phyloP scores from a whole-genome alignment of 1,284 basidiomycete genomes.

The Vanrija sp. region DNA sequence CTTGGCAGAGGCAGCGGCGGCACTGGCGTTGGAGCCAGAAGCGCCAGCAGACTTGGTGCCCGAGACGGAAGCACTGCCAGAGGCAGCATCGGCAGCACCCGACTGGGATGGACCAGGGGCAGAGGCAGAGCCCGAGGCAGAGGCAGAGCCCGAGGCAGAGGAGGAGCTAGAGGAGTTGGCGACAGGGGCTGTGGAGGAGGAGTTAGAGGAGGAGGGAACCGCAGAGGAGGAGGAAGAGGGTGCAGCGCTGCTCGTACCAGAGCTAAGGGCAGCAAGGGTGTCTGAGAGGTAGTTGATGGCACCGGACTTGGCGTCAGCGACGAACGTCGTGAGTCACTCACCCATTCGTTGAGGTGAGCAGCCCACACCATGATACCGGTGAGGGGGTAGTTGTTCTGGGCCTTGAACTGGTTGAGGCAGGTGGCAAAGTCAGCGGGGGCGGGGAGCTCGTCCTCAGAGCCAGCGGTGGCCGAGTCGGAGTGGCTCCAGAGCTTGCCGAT shows the following conservation, averaged over 20 bases:
- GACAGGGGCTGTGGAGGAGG: neutral
- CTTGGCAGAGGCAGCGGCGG: neutral
- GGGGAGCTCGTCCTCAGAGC: conserved; percentile 8
- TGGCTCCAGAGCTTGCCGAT: conserved; percentile 16
- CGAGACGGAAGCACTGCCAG: neutral
- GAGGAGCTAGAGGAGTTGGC: neutral
- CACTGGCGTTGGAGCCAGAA: neutral
- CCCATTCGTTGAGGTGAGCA: conserved; percentile 11
- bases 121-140: neutral
- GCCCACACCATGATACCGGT: conserved; percentile 21
- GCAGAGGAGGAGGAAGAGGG: neutral
- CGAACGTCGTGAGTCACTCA: neutral
- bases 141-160: neutral
- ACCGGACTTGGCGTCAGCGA: neutral
- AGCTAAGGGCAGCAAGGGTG: conserved; percentile 2
- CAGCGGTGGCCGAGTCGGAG: conserved; percentile 10
- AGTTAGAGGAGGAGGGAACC: neutral
- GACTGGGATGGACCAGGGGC: neutral
- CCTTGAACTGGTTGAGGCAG: conserved; percentile 13
- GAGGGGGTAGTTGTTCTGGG: conserved; percentile 3
- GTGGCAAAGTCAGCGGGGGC: conserved; percentile 7
- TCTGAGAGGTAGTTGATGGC: conserved; percentile 9
- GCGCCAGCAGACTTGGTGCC: neutral
- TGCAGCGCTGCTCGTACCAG: neutral
- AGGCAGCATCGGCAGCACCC: neutral